A percentile compares a stretch with the other conserved stretches of the same genome.
These are phyloP conservation scores for Penicillium fimorum DNA, from an alignment of 495 filamentous ascomycete genomes.

Conservation along the genomic window DNA sequence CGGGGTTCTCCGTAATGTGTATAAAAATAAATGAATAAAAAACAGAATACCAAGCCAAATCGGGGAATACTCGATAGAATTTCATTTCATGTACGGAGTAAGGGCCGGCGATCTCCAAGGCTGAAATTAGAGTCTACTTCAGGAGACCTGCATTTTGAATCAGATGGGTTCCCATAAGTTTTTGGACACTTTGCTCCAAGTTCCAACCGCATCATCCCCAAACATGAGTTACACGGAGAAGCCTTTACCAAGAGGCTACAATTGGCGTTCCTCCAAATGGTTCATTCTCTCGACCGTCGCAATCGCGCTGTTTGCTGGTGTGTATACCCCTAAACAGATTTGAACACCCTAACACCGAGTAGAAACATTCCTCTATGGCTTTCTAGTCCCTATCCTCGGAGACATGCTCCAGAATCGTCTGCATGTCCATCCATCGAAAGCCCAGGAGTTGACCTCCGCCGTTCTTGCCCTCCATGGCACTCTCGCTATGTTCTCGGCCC, in stretches of 20 bases:
- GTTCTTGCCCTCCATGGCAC: slow-evolving; percentile 12
- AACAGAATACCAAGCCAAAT: no score
- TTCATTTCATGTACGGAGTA: background rate
- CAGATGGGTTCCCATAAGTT: background rate
- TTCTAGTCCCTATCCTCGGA: slow-evolving; percentile 17
- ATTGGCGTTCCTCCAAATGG: background rate
- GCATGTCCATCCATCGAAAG: slow-evolving; percentile 7
- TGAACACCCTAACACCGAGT: background rate
- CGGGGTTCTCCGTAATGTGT: no score
- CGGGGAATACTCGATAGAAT: background rate
- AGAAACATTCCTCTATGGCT: slow-evolving; percentile 21
- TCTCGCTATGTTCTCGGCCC: slow-evolving; percentile 1
- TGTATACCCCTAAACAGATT: background rate
- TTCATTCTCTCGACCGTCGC: background rate
- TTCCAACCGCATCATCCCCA: background rate
- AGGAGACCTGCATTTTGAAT: background rate
- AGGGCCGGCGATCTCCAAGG: no score
- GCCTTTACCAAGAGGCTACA: background rate
- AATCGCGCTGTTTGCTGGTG: background rate
- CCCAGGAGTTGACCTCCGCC: slow-evolving; percentile 11
- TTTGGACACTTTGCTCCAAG: background rate
- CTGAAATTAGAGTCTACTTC: background rate
- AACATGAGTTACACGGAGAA: background rate
- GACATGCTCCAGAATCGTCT: slow-evolving; percentile 16
- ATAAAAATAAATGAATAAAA: no score